phyloP scores from a whole-genome alignment of 495 filamentous ascomycete species.

The Penicillium macrosclerotiorum region DNA sequence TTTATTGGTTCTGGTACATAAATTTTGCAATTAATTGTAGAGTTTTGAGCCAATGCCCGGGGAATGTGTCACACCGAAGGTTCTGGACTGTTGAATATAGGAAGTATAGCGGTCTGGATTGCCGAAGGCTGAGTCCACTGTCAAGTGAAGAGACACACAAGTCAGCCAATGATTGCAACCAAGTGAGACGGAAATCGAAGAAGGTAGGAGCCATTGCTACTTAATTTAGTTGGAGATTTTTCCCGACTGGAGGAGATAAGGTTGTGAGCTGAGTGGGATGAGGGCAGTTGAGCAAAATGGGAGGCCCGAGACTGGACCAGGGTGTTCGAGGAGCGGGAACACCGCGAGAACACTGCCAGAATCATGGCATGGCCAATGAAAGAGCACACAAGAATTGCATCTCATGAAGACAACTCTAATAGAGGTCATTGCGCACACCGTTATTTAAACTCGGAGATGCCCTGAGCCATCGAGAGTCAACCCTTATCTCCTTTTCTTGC shows the following conservation, averaged over 20 bases:
- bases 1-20: no score
- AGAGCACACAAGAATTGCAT: not conserved
- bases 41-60: not conserved
- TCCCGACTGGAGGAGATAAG: no score
- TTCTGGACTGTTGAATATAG: not conserved
- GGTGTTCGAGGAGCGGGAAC: not conserved
- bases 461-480: not conserved
- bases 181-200: not conserved
- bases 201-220: no score
- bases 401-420: no score
- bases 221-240: no score
- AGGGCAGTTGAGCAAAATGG: not conserved
- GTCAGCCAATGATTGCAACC: not conserved
- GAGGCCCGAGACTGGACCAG: conserved; percentile 1
- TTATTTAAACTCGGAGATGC: not conserved
- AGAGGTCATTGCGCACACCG: not conserved
- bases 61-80: not conserved
- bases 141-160: not conserved
- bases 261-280: not conserved
- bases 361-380: no score
- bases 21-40: not conserved
- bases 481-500: not conserved
- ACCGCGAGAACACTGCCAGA: no score
- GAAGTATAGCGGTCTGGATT: not conserved
- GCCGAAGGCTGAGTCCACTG: not conserved